phyloP scores from a whole-genome alignment of 352 stramenopile genomes.

The Phytophthora palmivora region DNA sequence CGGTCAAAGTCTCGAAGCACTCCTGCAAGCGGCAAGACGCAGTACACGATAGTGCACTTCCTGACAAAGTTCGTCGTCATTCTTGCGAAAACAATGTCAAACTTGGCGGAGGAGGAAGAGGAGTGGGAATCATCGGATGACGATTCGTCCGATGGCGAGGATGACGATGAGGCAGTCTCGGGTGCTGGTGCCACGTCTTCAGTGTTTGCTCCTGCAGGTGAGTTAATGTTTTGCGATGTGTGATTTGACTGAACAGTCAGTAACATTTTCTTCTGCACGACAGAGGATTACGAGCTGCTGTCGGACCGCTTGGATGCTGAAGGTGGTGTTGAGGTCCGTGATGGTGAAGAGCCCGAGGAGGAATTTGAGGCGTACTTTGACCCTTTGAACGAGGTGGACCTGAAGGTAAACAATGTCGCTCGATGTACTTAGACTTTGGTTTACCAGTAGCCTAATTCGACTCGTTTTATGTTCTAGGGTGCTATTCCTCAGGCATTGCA shows the following conservation, averaged over 20 bases:
- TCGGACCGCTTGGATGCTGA: constrained; percentile 66
- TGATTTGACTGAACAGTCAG: background rate
- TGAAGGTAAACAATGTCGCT: constrained; percentile 59
- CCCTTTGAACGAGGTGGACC: constrained; percentile 76
- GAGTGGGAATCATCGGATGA: constrained; percentile 80
- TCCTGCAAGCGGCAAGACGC: constrained; percentile 35
- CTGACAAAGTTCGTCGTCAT: constrained; percentile 81
- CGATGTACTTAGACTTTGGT: background rate
- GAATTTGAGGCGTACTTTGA: constrained; percentile 87
- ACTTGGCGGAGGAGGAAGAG: constrained; percentile 80
- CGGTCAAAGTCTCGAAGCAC: constrained; percentile 61
- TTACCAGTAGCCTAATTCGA: constrained; percentile 4
- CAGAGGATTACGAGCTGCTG: constrained; percentile 75
- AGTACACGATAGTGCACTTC: constrained; percentile 76
- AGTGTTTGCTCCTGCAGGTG: constrained; percentile 80
- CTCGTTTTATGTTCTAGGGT: constrained; percentile 36
- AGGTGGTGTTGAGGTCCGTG: constrained; percentile 40
- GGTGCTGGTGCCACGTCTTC: constrained; percentile 40
- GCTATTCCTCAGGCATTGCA: constrained; percentile 70
- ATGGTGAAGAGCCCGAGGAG: constrained; percentile 68
- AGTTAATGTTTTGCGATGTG: constrained; percentile 4
- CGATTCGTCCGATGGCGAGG: constrained; percentile 73
- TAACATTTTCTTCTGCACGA: constrained; percentile 22
- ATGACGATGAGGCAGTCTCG: constrained; percentile 33
- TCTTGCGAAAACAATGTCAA: constrained; percentile 72